phyloP scores from a whole-genome alignment of 495 filamentous ascomycete species.

The Aspergillus egyptiacus region DNA sequence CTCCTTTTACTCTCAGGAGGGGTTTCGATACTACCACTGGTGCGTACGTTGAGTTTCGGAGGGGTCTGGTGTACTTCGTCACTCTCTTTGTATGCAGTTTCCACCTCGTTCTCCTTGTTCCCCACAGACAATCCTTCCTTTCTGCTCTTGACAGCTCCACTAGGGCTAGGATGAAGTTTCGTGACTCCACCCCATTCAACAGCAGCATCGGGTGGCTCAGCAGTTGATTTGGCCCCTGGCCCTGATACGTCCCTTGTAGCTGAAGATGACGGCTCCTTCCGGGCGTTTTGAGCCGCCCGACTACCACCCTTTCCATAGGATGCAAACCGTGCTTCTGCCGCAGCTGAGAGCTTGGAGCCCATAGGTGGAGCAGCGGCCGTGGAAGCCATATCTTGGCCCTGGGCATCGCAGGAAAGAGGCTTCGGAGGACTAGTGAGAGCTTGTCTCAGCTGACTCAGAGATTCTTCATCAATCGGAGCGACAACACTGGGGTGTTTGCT shows the following conservation, averaged over 20 bases:
- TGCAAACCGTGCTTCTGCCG: slow-evolving; percentile 29
- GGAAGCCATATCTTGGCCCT: slow-evolving; percentile 41
- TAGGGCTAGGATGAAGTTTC: slow-evolving; percentile 31
- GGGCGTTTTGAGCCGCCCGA: slow-evolving; percentile 9
- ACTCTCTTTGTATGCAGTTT: slow-evolving; percentile 13
- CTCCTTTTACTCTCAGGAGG: slow-evolving; percentile 17
- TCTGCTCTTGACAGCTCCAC: slow-evolving; percentile 34
- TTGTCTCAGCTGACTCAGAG: slow-evolving; percentile 38
- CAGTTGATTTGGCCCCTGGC: slow-evolving; percentile 25
- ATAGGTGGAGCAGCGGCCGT: slow-evolving; percentile 24
- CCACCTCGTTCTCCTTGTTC: slow-evolving; percentile 23
- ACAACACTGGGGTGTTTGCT: slow-evolving; percentile 40
- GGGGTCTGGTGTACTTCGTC: slow-evolving; percentile 15
- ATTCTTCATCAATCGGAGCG: slow-evolving; percentile 29
- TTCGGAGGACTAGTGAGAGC: slow-evolving; percentile 41
- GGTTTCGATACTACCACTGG: slow-evolving; percentile 20
- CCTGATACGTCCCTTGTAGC: slow-evolving; percentile 30
- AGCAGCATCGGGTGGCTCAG: slow-evolving; percentile 8
- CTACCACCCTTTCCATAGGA: slow-evolving; percentile 24
- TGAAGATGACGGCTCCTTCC: slow-evolving; percentile 24
- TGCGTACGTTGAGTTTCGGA: slow-evolving; percentile 16
- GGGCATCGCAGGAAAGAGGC: slow-evolving; percentile 24
- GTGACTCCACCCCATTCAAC: slow-evolving; percentile 11
- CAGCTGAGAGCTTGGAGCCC: slow-evolving; percentile 25
- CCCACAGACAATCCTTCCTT: slow-evolving; percentile 30